Evolutionary conservation across 1,284 basidiomycete genomes (phyloP).

Genomic region (Cutaneotrichosporon sp.): DNA sequence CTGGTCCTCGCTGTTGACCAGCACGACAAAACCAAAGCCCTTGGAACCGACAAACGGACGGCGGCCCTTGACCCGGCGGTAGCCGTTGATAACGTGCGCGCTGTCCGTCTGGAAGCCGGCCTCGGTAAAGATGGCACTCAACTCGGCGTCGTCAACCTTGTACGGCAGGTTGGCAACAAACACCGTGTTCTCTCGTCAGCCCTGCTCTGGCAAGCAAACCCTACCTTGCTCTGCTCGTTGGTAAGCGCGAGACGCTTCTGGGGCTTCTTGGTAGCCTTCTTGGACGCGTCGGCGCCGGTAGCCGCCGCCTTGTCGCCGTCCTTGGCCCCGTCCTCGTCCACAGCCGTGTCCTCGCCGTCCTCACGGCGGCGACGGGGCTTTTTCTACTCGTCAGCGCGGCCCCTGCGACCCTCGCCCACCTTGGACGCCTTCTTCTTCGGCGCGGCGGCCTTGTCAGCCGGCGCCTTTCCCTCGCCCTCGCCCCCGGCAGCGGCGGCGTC

Average conservation of each 20-base stretch:
- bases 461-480: conserved; percentile 10
- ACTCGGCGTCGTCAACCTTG: conserved; percentile 72
- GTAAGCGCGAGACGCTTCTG: conserved; percentile 50
- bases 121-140: conserved; percentile 72
- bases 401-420: conserved; percentile 9
- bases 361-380: conserved; percentile 41
- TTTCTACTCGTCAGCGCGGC: conserved; percentile 10
- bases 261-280: conserved; percentile 7
- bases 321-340: conserved; percentile 25
- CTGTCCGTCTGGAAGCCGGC: conserved; percentile 71
- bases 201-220: neutral
- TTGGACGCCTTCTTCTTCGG: conserved; percentile 34
- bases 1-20: conserved; percentile 75
- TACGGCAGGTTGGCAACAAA: conserved; percentile 95
- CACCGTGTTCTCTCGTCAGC: conserved; percentile 61
- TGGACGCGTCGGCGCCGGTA: conserved; percentile 28
- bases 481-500: conserved; percentile 46
- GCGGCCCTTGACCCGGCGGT: conserved; percentile 59
- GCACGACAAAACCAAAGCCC: conserved; percentile 91
- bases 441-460: conserved; percentile 19
- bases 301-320: conserved; percentile 17
- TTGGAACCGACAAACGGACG: conserved; percentile 59
- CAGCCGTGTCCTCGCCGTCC: conserved; percentile 33
- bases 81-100: conserved; percentile 66
- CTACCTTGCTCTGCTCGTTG: conserved; percentile 57